Evolutionary conservation across 2,329 filamentous ascomycete species (phyloP).

Genomic region (Hypoxylon sp.): DNA sequence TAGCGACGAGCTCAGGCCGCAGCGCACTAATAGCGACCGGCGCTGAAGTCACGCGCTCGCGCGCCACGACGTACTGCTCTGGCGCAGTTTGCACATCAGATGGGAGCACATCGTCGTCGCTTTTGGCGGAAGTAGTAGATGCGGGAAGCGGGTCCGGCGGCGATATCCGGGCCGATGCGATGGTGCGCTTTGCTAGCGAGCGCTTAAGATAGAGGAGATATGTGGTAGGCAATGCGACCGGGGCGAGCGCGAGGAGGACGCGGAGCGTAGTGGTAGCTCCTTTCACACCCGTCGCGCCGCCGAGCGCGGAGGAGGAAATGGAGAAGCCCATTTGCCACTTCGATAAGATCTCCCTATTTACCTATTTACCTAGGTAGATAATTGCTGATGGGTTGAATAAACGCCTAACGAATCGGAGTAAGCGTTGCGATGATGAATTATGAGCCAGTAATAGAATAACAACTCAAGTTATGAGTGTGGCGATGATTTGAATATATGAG

Average conservation of each 20-base stretch:
- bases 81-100: slow-evolving; percentile 15
- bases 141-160: slow-evolving; percentile 20
- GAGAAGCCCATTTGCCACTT: not conserved
- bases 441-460: not conserved
- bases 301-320: not conserved
- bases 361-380: not conserved
- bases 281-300: not conserved
- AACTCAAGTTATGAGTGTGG: not conserved
- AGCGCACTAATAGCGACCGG: slow-evolving; percentile 28
- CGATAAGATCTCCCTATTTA: too few relatives aligned
- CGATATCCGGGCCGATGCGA: slow-evolving; percentile 24
- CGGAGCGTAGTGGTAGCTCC: slow-evolving; percentile 2
- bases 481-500: not conserved
- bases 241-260: slow-evolving; percentile 35
- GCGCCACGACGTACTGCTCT: slow-evolving; percentile 38
- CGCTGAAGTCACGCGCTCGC: slow-evolving; percentile 45
- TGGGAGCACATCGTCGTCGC: slow-evolving; percentile 31
- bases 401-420: not conserved
- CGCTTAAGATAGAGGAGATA: slow-evolving; percentile 39
- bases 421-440: not conserved
- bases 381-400: not conserved
- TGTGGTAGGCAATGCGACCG: slow-evolving; percentile 38
- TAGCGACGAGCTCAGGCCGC: slow-evolving; percentile 11
- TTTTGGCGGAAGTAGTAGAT: not conserved
- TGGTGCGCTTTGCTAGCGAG: slow-evolving; percentile 29